phyloP scores from a whole-genome alignment of 2,329 filamentous ascomycete genomes.

The Thielaviopsis punctulata region DNA sequence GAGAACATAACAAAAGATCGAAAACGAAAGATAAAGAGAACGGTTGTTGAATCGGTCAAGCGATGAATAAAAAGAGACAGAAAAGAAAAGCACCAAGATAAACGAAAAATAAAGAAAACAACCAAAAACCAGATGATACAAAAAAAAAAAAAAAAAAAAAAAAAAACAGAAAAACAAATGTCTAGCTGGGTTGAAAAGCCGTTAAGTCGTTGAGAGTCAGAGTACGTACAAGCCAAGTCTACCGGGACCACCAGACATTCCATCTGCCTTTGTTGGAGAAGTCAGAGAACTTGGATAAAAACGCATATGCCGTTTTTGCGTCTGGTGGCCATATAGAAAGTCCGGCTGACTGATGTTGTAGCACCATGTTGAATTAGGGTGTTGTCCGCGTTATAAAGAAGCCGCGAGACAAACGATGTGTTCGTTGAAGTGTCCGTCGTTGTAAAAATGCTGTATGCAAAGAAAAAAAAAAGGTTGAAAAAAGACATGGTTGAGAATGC shows the following conservation, averaged over 20 bases:
- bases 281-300: background rate
- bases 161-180: slow-evolving; percentile 3
- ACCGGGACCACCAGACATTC: background rate
- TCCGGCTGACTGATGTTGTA: background rate
- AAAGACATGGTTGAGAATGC: slow-evolving; percentile 6
- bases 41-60: background rate
- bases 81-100: background rate
- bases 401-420: background rate
- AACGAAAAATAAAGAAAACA: slow-evolving; percentile 5
- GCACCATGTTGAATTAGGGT: slow-evolving; percentile 11
- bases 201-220: slow-evolving; percentile 11
- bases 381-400: background rate
- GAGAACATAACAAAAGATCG: background rate
- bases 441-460: background rate
- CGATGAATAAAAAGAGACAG: background rate
- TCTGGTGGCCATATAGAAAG: background rate
- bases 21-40: background rate
- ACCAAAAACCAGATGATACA: background rate
- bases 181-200: slow-evolving; percentile 12
- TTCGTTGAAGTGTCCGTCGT: background rate
- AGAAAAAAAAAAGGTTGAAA: slow-evolving; percentile 1
- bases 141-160: background rate
- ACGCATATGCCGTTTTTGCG: background rate
- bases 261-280: slow-evolving; percentile 9
- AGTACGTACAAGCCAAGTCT: background rate